Evolutionary conservation across 75 land plant species (phyloP).

Genomic region (Chamaecyparis obtusa): DNA sequence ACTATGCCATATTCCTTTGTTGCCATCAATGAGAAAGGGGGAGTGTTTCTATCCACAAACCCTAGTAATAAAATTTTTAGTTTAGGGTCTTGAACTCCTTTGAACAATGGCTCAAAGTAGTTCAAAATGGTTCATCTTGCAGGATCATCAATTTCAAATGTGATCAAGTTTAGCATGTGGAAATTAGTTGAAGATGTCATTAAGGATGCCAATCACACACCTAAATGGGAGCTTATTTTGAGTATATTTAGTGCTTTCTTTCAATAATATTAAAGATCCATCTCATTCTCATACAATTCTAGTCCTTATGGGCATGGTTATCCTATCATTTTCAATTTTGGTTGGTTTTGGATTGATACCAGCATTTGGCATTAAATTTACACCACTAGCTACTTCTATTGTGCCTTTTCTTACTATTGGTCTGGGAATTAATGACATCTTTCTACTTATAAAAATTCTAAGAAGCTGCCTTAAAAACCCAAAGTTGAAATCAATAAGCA

Average conservation of each 20-base stretch:
- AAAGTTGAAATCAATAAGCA: slow-evolving; percentile 10
- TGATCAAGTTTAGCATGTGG: too few relatives aligned
- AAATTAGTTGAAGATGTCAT: slow-evolving; percentile 38
- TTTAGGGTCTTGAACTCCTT: too few relatives aligned
- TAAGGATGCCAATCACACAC: slow-evolving; percentile 33
- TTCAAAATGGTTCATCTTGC: too few relatives aligned
- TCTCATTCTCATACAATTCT: slow-evolving; percentile 40
- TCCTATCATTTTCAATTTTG: slow-evolving; percentile 36
- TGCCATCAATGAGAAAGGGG: too few relatives aligned
- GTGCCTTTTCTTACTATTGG: slow-evolving; percentile 51
- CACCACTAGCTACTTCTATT: slow-evolving; percentile 43
- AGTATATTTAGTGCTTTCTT: slow-evolving; percentile 31
- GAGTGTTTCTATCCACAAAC: too few relatives aligned
- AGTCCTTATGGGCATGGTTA: slow-evolving; percentile 37
- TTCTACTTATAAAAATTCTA: slow-evolving; percentile 38
- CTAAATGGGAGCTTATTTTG: slow-evolving; percentile 40
- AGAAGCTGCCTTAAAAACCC: slow-evolving; percentile 31
- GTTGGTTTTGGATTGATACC: slow-evolving; percentile 48
- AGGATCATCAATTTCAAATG: too few relatives aligned
- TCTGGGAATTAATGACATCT: slow-evolving; percentile 49
- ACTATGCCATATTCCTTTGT: too few relatives aligned
- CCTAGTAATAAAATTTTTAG: too few relatives aligned
- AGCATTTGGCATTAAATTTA: slow-evolving; percentile 30
- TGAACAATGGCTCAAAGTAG: too few relatives aligned
- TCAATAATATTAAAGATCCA: slow-evolving; percentile 37